phyloP scores from a whole-genome alignment of 768 basidiomycete genomes.

The Rhizopogon rudus region DNA sequence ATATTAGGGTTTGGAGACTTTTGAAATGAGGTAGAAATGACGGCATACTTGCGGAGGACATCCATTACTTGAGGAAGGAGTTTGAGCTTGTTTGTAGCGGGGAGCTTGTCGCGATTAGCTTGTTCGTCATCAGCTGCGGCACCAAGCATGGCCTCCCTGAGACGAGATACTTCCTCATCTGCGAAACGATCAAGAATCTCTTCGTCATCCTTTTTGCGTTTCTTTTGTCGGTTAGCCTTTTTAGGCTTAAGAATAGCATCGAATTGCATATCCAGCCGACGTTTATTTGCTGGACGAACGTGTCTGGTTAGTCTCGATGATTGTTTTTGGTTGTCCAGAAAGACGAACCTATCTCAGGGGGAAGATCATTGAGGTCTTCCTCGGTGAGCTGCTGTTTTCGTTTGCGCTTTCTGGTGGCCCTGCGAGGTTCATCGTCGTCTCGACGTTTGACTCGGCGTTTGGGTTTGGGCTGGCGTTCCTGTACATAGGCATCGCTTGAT shows the following conservation, averaged over 20 bases:
- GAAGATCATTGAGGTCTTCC: slow-evolving; percentile 61
- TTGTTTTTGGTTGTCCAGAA: background rate
- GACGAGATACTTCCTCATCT: slow-evolving; percentile 85
- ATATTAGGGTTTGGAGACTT: background rate
- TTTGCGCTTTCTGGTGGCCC: slow-evolving; percentile 49
- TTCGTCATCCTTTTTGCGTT: slow-evolving; percentile 75
- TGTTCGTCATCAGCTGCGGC: slow-evolving; percentile 84
- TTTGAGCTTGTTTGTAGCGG: slow-evolving; percentile 80
- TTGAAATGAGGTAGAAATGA: background rate
- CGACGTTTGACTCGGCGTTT: slow-evolving; percentile 29
- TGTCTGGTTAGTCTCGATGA: background rate
- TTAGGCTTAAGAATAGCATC: slow-evolving; percentile 85
- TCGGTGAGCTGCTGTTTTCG: slow-evolving; percentile 54
- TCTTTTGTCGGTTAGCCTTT: slow-evolving; percentile 56
- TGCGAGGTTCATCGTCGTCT: slow-evolving; percentile 37
- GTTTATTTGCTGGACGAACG: slow-evolving; percentile 55
- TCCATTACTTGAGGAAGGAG: slow-evolving; percentile 90
- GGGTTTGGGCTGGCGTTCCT: slow-evolving; percentile 24
- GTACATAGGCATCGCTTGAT: slow-evolving; percentile 51
- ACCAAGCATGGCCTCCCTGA: slow-evolving; percentile 82
- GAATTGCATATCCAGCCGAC: slow-evolving; percentile 76
- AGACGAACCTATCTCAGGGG: slow-evolving; percentile 70
- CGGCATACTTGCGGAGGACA: slow-evolving; percentile 81
- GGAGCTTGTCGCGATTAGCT: slow-evolving; percentile 72
- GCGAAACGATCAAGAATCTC: slow-evolving; percentile 83